phyloP scores from a whole-genome alignment of 2,329 filamentous ascomycete genomes.

The Ceratocystis huliohia region DNA sequence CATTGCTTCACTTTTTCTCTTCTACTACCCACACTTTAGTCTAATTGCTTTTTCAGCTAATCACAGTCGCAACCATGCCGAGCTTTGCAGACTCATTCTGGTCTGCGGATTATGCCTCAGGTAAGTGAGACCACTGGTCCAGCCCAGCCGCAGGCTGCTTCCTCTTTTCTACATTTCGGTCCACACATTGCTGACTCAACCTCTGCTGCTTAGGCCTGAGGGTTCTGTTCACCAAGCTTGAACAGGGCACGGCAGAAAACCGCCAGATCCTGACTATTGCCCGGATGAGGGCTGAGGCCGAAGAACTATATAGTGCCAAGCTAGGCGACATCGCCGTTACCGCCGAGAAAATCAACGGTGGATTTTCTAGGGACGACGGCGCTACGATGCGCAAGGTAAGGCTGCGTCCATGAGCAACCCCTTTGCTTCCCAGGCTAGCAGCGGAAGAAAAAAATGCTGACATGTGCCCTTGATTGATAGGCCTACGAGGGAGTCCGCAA shows the following conservation, averaged over 20 bases:
- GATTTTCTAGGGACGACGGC: conserved; percentile 84
- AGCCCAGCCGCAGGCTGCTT: neutral
- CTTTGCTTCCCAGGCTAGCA: neutral
- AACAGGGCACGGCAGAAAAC: conserved; percentile 91
- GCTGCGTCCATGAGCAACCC: neutral
- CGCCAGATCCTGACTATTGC: conserved; percentile 86
- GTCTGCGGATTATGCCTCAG: conserved; percentile 94
- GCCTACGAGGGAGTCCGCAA: conserved; percentile 86
- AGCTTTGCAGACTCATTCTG: conserved; percentile 94
- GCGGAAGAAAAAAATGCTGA: neutral
- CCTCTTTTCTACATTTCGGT: neutral
- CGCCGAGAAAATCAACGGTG: conserved; percentile 68
- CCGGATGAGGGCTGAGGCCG: conserved; percentile 86
- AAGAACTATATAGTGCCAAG: conserved; percentile 73
- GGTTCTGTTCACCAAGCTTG: conserved; percentile 89
- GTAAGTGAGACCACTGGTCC: conserved; percentile 34
- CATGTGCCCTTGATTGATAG: conserved; percentile 33
- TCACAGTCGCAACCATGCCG: conserved; percentile 48
- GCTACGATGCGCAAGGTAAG: conserved; percentile 86
- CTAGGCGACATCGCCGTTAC: conserved; percentile 70
- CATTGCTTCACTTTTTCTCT: too few species aligned
- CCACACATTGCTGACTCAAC: neutral
- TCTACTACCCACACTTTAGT: neutral
- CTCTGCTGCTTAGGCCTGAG: conserved; percentile 52
- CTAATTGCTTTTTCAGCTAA: neutral